phyloP scores from a whole-genome alignment of 345 rosid genomes.

The Aquilaria yunnanensis region DNA sequence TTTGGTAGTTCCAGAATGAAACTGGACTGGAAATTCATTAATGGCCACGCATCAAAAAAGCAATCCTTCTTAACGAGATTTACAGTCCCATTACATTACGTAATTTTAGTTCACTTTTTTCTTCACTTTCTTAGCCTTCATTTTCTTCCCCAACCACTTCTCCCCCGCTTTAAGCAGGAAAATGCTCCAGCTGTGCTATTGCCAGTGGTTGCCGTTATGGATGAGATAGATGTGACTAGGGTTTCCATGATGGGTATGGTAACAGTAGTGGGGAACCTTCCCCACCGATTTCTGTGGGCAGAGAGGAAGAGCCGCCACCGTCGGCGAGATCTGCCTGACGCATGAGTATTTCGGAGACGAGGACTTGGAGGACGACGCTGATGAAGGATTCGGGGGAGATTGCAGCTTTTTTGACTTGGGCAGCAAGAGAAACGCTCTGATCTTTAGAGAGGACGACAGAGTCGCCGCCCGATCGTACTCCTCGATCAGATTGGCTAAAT shows the following conservation, averaged over 20 bases:
- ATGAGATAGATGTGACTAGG: slow-evolving; percentile 43
- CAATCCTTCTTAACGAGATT: slow-evolving; percentile 31
- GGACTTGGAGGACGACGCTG: slow-evolving; percentile 37
- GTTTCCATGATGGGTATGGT: slow-evolving; percentile 41
- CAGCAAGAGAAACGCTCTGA: slow-evolving; percentile 69
- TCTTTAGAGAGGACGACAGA: slow-evolving; percentile 46
- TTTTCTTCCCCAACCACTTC: not conserved
- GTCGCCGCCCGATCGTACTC: slow-evolving; percentile 63
- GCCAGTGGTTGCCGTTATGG: slow-evolving; percentile 61
- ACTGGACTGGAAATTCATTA: slow-evolving; percentile 47
- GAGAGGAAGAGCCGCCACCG: slow-evolving; percentile 13
- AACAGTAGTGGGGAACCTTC: slow-evolving; percentile 30
- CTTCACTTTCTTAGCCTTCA: not conserved
- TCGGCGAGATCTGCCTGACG: slow-evolving; percentile 18
- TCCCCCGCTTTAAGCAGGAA: not conserved
- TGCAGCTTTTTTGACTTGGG: slow-evolving; percentile 38
- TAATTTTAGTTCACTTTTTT: slow-evolving; percentile 4
- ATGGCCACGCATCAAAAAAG: slow-evolving; percentile 36
- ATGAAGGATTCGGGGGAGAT: slow-evolving; percentile 25
- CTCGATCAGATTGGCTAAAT: slow-evolving; percentile 76
- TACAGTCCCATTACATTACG: slow-evolving; percentile 42
- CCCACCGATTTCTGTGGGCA: slow-evolving; percentile 30
- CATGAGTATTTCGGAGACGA: slow-evolving; percentile 33
- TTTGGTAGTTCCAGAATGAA: slow-evolving; percentile 19
- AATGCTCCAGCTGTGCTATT: slow-evolving; percentile 24